A percentile compares a stretch with the other conserved stretches of the same genome.
phyloP scores from a whole-genome alignment of 345 rosid genomes.

The Raphanus raphanistrum region DNA sequence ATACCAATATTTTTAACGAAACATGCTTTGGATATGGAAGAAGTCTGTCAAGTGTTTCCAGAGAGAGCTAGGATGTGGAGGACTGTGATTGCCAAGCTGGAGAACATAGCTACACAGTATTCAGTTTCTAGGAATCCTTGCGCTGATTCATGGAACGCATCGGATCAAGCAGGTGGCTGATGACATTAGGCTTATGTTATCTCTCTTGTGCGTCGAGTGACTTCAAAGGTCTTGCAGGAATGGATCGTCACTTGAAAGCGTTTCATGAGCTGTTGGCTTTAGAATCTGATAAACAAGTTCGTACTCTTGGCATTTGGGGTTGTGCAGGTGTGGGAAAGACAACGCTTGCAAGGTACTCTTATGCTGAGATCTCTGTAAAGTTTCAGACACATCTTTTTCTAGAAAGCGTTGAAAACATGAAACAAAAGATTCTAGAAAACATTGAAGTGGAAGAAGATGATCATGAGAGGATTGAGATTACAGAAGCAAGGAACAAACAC shows the following conservation, averaged over 20 bases:
- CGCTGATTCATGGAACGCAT: background rate
- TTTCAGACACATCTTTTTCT: background rate
- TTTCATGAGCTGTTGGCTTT: background rate
- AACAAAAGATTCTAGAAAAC: background rate
- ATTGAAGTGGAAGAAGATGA: background rate
- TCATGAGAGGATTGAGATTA: background rate
- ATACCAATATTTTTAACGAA: background rate
- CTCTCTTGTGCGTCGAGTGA: background rate
- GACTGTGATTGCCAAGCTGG: background rate
- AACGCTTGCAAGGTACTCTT: background rate
- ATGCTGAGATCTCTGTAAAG: background rate
- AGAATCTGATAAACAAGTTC: background rate
- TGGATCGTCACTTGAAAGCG: background rate
- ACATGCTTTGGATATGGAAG: background rate
- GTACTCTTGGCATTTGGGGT: background rate
- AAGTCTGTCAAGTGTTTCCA: background rate
- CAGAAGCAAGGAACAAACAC: background rate
- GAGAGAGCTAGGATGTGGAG: background rate
- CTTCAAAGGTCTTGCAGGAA: background rate
- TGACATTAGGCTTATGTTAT: background rate
- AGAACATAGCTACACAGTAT: background rate
- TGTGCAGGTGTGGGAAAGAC: background rate
- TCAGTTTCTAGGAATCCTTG: background rate
- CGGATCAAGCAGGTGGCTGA: background rate
- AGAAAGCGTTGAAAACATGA: background rate